Conservation (phyloP, 805 yeast species). For the Saturnispora zaruensis region DNA sequence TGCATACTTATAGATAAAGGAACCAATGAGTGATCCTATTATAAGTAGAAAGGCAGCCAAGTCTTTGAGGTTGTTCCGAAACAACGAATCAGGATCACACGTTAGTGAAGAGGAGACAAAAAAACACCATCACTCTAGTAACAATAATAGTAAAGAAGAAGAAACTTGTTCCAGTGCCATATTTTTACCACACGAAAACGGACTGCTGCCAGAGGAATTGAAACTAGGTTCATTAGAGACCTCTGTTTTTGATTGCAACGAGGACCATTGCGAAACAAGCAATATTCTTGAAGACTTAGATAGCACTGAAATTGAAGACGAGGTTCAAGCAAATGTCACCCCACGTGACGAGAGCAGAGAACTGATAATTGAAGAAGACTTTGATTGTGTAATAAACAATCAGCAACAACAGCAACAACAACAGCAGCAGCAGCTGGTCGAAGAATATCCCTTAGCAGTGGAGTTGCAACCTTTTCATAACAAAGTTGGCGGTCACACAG, state of each 20-base stretch:
- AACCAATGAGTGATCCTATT: background rate
- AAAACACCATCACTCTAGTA: background rate
- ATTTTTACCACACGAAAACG: conserved; percentile 1
- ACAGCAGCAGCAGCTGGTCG: conserved; percentile 19
- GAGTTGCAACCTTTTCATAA: conserved; percentile 87
- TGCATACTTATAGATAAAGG: background rate
- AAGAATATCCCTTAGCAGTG: conserved; percentile 62
- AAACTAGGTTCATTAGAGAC: background rate
- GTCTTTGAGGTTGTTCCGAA: conserved; percentile 40
- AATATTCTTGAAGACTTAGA: background rate
- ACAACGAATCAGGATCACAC: background rate
- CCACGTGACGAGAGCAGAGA: background rate
- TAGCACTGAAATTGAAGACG: background rate
- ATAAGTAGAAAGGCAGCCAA: conserved; percentile 32
- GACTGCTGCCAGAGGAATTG: background rate
- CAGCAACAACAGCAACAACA: background rate
- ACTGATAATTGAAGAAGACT: background rate
- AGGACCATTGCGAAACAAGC: background rate
- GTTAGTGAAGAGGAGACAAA: background rate
- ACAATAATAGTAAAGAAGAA: background rate
- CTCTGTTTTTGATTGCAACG: background rate
- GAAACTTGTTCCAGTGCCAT: background rate
- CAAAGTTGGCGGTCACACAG: conserved; percentile 97
- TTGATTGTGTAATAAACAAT: background rate
- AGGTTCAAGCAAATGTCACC: background rate